Evolutionary conservation across 148 eudicot genomes (phyloP).

Genomic region (Chenopodium album): DNA sequence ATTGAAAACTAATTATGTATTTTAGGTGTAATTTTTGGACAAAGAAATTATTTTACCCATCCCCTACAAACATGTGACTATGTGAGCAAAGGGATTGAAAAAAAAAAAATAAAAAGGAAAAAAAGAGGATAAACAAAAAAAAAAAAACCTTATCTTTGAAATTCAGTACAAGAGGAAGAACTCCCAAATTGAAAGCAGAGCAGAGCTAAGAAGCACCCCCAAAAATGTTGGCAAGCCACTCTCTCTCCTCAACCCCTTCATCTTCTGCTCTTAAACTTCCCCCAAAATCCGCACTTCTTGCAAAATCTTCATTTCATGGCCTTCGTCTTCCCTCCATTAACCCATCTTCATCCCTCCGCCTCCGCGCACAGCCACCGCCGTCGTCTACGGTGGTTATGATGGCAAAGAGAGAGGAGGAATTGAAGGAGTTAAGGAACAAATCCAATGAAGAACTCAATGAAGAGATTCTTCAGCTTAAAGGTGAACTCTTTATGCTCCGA

Average conservation of each 20-base stretch:
- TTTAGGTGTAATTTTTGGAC: no score
- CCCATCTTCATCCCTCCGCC: conserved; percentile 13
- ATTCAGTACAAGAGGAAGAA: background rate
- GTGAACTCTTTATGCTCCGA: conserved; percentile 89
- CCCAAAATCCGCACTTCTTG: conserved; percentile 32
- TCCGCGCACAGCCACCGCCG: conserved; percentile 16
- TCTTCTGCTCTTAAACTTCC: conserved; percentile 34
- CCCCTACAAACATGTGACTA: no score
- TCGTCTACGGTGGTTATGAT: conserved; percentile 49
- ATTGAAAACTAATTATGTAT: no score
- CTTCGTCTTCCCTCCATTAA: conserved; percentile 32
- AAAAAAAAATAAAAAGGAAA: no score
- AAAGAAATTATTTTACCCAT: no score
- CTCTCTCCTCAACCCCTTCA: conserved; percentile 34
- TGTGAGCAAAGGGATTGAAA: no score
- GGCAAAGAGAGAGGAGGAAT: conserved; percentile 75
- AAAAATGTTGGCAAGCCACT: conserved; percentile 42
- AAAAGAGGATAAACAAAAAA: background rate
- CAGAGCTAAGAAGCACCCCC: background rate
- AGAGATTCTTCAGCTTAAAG: conserved; percentile 76
- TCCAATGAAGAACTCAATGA: conserved; percentile 73
- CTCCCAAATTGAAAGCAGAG: background rate
- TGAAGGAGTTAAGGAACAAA: conserved; percentile 71
- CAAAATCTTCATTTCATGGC: conserved; percentile 65
- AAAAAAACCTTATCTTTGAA: background rate